phyloP scores from a whole-genome alignment of 306 rosid genomes.

The Rosa rugosa region DNA sequence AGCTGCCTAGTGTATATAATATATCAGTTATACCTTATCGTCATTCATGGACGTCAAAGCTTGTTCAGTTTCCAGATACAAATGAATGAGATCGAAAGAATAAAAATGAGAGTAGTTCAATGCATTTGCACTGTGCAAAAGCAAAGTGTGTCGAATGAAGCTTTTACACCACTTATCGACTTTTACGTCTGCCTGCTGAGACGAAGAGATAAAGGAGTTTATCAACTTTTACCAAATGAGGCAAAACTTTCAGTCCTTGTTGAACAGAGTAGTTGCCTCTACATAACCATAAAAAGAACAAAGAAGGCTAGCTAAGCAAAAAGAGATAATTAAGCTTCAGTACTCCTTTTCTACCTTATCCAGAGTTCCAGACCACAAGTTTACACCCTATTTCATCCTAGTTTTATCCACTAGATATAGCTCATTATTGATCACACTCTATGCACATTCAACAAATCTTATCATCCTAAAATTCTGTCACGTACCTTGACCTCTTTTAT shows the following conservation, averaged over 20 bases:
- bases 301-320: not conserved
- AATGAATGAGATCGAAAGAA: not conserved
- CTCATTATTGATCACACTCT: not conserved
- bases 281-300: not conserved
- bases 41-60: not conserved
- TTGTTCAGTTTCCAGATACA: not conserved
- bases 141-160: not conserved
- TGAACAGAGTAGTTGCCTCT: not conserved
- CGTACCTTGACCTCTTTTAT: not conserved
- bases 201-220: not conserved
- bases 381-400: not conserved
- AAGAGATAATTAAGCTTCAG: constrained; percentile 8
- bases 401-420: not conserved
- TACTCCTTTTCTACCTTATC: not conserved
- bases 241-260: constrained; percentile 3
- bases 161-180: not conserved
- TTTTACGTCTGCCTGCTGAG: not conserved
- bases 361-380: not conserved
- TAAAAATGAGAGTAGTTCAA: not conserved
- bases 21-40: not conserved
- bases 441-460: not conserved
- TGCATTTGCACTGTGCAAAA: not conserved
- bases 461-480: not conserved
- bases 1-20: no score
- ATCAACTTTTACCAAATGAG: not conserved